Evolutionary conservation across 2,329 filamentous ascomycete species (phyloP).

Genomic region (Alternaria consortialis): DNA sequence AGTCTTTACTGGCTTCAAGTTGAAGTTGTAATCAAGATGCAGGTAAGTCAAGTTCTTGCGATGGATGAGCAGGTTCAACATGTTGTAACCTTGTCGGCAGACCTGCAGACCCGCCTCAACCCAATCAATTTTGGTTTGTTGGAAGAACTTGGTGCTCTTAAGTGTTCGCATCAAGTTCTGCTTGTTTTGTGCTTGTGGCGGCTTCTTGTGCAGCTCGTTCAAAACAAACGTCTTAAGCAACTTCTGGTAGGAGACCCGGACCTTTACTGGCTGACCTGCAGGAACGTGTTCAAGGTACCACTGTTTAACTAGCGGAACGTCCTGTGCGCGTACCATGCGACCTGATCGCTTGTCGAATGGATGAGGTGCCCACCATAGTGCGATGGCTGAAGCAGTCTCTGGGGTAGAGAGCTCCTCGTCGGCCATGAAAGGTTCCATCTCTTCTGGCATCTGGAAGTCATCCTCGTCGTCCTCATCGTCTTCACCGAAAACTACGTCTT

Average conservation of each 20-base stretch:
- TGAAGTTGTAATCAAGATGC: slow-evolving; percentile 99
- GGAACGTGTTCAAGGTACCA: slow-evolving; percentile 98
- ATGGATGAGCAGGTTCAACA: slow-evolving; percentile 97
- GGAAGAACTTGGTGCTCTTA: slow-evolving; percentile 98
- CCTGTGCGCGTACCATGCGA: slow-evolving; percentile 94
- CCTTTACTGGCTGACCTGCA: slow-evolving; percentile 90
- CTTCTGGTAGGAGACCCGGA: slow-evolving; percentile 98
- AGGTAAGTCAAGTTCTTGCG: slow-evolving; percentile 98
- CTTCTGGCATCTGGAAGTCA: slow-evolving; percentile 81
- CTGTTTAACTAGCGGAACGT: slow-evolving; percentile 96
- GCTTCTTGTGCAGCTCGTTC: slow-evolving; percentile 96
- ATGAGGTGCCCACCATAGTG: slow-evolving; percentile 97
- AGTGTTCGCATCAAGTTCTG: slow-evolving; percentile 89
- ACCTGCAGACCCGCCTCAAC: slow-evolving; percentile 98
- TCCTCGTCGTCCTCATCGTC: slow-evolving; percentile 84
- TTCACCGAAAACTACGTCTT: slow-evolving; percentile 93
- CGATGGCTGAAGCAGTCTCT: slow-evolving; percentile 89
- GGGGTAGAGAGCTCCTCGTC: slow-evolving; percentile 89
- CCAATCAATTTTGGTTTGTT: slow-evolving; percentile 99
- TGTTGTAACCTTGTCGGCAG: slow-evolving; percentile 98
- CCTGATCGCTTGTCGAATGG: slow-evolving; percentile 95
- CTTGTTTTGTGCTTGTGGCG: slow-evolving; percentile 93
- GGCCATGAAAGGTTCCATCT: slow-evolving; percentile 85
- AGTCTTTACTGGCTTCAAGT: slow-evolving; percentile 98
- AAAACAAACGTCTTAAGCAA: slow-evolving; percentile 94